Conservation (phyloP, 179 eudicot genomes). For the Sideroxylon spinosum region DNA sequence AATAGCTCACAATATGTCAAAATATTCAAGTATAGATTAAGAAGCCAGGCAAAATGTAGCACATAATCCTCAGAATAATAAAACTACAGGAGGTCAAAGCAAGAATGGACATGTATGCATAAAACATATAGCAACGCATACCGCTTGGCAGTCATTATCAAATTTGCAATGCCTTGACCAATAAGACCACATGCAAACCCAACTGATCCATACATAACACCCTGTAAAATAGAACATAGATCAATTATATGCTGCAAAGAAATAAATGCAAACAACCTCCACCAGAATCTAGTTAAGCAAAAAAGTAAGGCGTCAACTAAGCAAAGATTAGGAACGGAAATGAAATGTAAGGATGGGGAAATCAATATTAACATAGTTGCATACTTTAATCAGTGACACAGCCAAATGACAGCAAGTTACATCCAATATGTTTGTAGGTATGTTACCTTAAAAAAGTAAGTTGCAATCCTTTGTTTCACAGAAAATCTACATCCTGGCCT, state of each 20-base stretch:
- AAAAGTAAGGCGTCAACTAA: not conserved
- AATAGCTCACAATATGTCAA: not conserved
- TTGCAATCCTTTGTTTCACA: conserved; percentile 59
- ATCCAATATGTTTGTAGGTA: not conserved
- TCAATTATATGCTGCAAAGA: not conserved
- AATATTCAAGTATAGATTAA: not conserved
- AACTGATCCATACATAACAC: conserved; percentile 72
- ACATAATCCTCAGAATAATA: not conserved
- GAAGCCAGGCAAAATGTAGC: not conserved
- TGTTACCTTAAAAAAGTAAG: conserved; percentile 80
- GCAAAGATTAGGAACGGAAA: not conserved
- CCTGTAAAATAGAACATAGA: conserved; percentile 39
- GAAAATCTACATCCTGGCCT: conserved; percentile 88
- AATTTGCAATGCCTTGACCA: conserved; percentile 88
- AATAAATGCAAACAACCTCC: not conserved
- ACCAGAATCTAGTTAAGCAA: conserved; percentile 1
- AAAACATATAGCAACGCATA: conserved; percentile 19
- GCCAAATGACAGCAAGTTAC: not conserved
- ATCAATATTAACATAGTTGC: too few relatives aligned
- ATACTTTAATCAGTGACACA: not conserved
- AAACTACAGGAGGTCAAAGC: not conserved
- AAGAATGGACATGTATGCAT: conserved; percentile 1
- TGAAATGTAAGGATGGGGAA: not conserved
- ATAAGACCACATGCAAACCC: conserved; percentile 85
- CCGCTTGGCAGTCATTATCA: conserved; percentile 86